A percentile compares a stretch with the other conserved stretches of the same genome.
Conservation (phyloP, 768 basidiomycete species). For the Hygrophoropsis aurantiaca region DNA sequence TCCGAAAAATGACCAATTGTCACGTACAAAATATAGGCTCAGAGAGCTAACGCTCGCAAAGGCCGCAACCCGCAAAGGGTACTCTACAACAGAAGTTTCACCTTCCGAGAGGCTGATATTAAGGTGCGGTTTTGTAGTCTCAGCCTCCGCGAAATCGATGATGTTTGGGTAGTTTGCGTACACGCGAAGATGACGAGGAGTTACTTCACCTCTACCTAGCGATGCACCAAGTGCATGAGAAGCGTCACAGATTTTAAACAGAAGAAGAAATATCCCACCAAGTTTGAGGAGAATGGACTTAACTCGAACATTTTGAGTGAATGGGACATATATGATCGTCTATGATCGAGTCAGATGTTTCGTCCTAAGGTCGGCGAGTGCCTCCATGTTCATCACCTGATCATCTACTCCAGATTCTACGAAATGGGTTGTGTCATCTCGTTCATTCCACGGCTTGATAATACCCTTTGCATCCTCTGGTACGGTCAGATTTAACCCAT, state of each 20-base stretch:
- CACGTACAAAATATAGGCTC: constrained; percentile 78
- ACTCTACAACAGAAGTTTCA: constrained; percentile 67
- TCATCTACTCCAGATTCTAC: constrained; percentile 85
- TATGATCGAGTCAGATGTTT: constrained; percentile 31
- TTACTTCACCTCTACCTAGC: constrained; percentile 72
- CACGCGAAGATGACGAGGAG: constrained; percentile 73
- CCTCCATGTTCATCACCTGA: constrained; percentile 51
- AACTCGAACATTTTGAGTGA: constrained; percentile 74
- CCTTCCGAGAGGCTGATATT: constrained; percentile 72
- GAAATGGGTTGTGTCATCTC: constrained; percentile 64
- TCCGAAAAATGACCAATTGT: constrained; percentile 7
- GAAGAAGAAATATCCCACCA: constrained; percentile 43
- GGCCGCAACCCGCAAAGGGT: constrained; percentile 73
- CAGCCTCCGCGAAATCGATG: constrained; percentile 75
- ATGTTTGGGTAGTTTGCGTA: constrained; percentile 75
- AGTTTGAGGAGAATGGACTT: constrained; percentile 75
- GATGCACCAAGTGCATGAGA: constrained; percentile 2
- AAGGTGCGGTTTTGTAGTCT: constrained; percentile 66
- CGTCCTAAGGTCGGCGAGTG: too few relatives aligned
- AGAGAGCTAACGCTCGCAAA: constrained; percentile 74
- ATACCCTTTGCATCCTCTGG: constrained; percentile 76
- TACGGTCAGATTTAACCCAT: constrained; percentile 78
- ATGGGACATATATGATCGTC: constrained; percentile 83
- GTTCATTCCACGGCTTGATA: constrained; percentile 81
- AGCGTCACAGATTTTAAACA: constrained; percentile 4